Conservation (phyloP, 2,329 filamentous ascomycete genomes). For the Neoarthrinium moseri region DNA sequence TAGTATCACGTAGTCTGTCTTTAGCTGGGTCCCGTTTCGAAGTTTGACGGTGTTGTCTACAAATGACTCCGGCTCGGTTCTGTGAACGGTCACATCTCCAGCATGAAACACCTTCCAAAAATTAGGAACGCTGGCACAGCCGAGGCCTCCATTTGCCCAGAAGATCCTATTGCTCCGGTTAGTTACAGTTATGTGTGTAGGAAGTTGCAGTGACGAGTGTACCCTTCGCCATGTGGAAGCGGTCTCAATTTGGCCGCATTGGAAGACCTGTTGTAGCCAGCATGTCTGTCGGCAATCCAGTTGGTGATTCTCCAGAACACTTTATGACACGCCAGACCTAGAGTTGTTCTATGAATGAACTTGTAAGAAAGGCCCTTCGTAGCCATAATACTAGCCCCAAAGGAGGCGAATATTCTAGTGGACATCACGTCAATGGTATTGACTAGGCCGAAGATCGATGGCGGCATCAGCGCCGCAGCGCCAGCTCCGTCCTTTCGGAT, state of each 20-base stretch:
- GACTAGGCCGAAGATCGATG: slow-evolving; percentile 21
- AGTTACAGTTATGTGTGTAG: slow-evolving; percentile 2
- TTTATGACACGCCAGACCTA: slow-evolving; percentile 11
- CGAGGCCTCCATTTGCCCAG: slow-evolving; percentile 22
- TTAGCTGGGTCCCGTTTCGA: slow-evolving; percentile 11
- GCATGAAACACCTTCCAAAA: slow-evolving; percentile 23
- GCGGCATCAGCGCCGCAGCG: slow-evolving; percentile 25
- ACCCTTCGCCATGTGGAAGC: slow-evolving; percentile 20
- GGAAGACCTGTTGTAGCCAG: slow-evolving; percentile 7
- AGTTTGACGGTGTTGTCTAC: slow-evolving; percentile 19
- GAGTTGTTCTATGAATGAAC: slow-evolving; percentile 21
- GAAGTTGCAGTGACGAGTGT: neutral
- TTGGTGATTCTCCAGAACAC: slow-evolving; percentile 18
- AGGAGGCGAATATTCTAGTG: slow-evolving; percentile 20
- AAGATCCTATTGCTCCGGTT: slow-evolving; percentile 17
- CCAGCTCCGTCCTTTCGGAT: slow-evolving; percentile 23
- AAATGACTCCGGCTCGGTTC: slow-evolving; percentile 14
- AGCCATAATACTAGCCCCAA: slow-evolving; percentile 30
- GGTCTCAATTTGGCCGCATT: slow-evolving; percentile 17
- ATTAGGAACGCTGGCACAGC: slow-evolving; percentile 18
- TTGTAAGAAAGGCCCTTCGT: slow-evolving; percentile 21
- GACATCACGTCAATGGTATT: slow-evolving; percentile 25
- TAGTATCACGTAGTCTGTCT: slow-evolving; percentile 22
- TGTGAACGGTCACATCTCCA: slow-evolving; percentile 15
- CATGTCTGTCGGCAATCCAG: slow-evolving; percentile 17